Percentiles rank a stretch among this genome's conserved stretches.
These are phyloP conservation scores for Rhizopus sp. DNA, from an alignment of 371 early-diverging fungal genomes.

Conservation along the genomic window DNA sequence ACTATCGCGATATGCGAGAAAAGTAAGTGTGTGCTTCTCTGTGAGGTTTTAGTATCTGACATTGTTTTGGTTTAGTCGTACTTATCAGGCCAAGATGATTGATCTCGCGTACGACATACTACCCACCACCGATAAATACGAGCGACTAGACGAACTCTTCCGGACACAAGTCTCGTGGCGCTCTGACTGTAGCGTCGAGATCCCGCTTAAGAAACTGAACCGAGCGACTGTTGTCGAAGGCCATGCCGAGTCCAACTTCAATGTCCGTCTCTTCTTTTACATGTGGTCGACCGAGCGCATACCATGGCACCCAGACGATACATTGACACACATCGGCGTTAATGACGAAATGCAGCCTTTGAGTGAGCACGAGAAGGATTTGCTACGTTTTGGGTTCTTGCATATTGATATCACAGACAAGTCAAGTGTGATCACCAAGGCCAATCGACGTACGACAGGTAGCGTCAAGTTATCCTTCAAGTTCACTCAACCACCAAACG, in stretches of 20 bases:
- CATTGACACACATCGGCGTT: constrained; percentile 7
- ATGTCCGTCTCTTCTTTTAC: constrained; percentile 35
- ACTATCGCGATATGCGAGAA: constrained; percentile 22
- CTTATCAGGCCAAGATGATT: constrained; percentile 10
- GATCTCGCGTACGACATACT: constrained; percentile 40
- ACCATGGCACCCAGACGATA: constrained; percentile 18
- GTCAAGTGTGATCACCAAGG: constrained; percentile 17
- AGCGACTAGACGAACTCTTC: constrained; percentile 36
- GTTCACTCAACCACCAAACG: constrained; percentile 10
- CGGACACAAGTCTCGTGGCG: constrained; percentile 18
- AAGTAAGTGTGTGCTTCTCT: constrained; percentile 14
- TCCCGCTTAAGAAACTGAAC: constrained; percentile 21
- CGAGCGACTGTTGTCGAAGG: constrained; percentile 17
- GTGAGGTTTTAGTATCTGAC: not conserved
- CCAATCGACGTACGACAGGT: constrained; percentile 15
- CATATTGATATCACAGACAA: constrained; percentile 47
- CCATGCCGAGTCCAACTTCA: constrained; percentile 26
- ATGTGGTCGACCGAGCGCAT: constrained; percentile 37
- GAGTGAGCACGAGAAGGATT: constrained; percentile 19
- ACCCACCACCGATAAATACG: constrained; percentile 34
- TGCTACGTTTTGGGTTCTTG: constrained; percentile 18
- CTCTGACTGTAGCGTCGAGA: constrained; percentile 6
- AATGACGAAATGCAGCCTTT: constrained; percentile 12
- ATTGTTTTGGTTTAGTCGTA: constrained; percentile 7
- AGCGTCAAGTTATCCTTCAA: constrained; percentile 13